phyloP scores from a whole-genome alignment of 306 rosid species.

The Vachellia pachyceras region DNA sequence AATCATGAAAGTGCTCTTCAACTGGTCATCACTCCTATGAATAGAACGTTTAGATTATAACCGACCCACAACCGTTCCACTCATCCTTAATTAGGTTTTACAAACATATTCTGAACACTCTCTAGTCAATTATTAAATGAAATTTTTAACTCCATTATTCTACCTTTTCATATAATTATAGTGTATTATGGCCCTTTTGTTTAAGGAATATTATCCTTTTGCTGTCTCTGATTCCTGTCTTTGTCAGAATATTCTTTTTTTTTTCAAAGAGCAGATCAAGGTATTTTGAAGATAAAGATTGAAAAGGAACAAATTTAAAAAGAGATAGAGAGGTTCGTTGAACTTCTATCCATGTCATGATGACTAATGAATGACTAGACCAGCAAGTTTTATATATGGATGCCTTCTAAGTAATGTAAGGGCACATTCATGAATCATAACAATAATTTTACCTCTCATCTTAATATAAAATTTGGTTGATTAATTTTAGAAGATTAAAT shows the following conservation, averaged over 20 bases:
- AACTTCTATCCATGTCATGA: too few relatives aligned
- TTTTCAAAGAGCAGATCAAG: neutral
- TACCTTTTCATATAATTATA: neutral
- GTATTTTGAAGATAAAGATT: neutral
- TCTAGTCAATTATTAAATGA: neutral
- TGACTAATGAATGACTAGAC: too few relatives aligned
- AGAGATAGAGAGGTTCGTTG: too few relatives aligned
- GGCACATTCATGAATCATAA: too few relatives aligned
- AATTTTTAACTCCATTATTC: neutral
- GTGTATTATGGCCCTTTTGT: neutral
- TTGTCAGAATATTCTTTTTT: neutral
- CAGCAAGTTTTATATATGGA: too few relatives aligned
- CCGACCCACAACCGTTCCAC: conserved; percentile 20
- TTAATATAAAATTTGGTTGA: too few relatives aligned
- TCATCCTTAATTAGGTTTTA: neutral
- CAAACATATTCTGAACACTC: neutral
- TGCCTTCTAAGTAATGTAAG: too few relatives aligned
- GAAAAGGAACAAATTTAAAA: neutral
- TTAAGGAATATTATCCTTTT: neutral
- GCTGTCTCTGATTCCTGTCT: neutral
- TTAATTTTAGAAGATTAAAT: too few relatives aligned
- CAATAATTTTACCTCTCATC: too few relatives aligned
- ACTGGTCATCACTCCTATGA: neutral
- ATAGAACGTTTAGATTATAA: conserved; percentile 5
- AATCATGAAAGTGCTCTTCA: neutral